Evolutionary conservation across 306 rosid genomes (phyloP), one percentile per base, ranked within the genome.

Genomic region (Vigna trinervia): DNA sequence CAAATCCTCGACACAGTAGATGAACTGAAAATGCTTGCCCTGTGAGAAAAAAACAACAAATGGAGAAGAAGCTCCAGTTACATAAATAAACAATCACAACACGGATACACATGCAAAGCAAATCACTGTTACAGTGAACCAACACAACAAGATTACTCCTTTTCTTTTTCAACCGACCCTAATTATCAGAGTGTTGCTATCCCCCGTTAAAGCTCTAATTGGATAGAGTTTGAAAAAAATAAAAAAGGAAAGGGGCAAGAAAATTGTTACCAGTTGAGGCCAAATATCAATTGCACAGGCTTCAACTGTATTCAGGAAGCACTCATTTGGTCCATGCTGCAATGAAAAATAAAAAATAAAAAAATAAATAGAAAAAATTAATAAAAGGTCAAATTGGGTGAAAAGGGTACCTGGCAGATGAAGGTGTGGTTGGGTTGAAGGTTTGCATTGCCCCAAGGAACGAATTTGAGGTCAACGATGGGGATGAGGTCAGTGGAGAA

Each of bases 401-500:
- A 63, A 63, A 11, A 38, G 69, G 70, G 5, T 71, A 94, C 97
- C 93, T 92, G 98, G 84, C 98, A 94, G 69, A 10, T 77, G 78
- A 92, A 87, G 78, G 90, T 85, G 73, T 50, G 17, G 76, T 89
- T 92, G 82, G 53, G 60, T 56, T 72, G 85, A 73, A 89, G 76
- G 79, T 77, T 92, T 38, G 97, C 90, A 74, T 94, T 94, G 38
- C 97, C 97, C 91, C 95, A 95, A 19, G 97, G 97, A 58, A 86
- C 82, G 62, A 95, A 96, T 23, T 81, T 86, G 70, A 95, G 97
- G 80, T 95, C 88, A 74, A 90, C 89, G 74, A 95, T 65, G 41
- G 91, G 68, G 68, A 84, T 69, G 11, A 95, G 89, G 34, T 88
- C 96, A 4, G 71, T 73, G 32, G 78, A 56, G 78, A 95, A 92